Percentiles rank a stretch among this genome's conserved stretches.
These are phyloP conservation scores for Metschnikowia aberdeeniae DNA, from an alignment of 805 yeast genomes.

Conservation along the genomic window DNA sequence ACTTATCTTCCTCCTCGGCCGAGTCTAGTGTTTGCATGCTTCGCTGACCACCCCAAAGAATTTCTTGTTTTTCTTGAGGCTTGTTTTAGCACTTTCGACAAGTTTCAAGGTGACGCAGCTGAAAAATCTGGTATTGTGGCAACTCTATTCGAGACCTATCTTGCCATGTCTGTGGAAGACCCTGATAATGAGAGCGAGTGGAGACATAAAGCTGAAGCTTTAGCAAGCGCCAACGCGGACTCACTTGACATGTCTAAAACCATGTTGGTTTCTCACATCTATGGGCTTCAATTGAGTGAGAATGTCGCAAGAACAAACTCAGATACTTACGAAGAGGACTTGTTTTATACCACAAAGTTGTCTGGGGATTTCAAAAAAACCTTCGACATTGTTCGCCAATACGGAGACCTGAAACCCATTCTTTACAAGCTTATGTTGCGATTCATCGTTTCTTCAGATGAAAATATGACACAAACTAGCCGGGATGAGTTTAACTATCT, in stretches of 20 bases:
- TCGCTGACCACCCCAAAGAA: slow-evolving; percentile 79
- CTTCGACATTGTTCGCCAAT: slow-evolving; percentile 50
- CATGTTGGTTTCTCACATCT: slow-evolving; percentile 53
- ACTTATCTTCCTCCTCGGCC: slow-evolving; percentile 93
- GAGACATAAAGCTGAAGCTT: slow-evolving; percentile 57
- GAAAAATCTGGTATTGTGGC: slow-evolving; percentile 73
- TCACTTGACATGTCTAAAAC: slow-evolving; percentile 54
- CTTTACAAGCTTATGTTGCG: slow-evolving; percentile 63
- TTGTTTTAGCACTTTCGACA: slow-evolving; percentile 72
- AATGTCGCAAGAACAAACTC: slow-evolving; percentile 33
- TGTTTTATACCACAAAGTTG: slow-evolving; percentile 63
- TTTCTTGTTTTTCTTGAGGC: slow-evolving; percentile 93
- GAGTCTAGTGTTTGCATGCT: slow-evolving; percentile 77
- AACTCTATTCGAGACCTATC: slow-evolving; percentile 78
- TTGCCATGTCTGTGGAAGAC: slow-evolving; percentile 47
- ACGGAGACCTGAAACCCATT: slow-evolving; percentile 61
- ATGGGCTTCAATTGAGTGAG: slow-evolving; percentile 45
- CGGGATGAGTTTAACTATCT: slow-evolving; percentile 45
- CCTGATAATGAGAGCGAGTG: slow-evolving; percentile 44
- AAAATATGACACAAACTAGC: slow-evolving; percentile 49
- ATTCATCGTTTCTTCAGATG: slow-evolving; percentile 55
- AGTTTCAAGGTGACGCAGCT: slow-evolving; percentile 62
- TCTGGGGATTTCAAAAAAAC: slow-evolving; percentile 56
- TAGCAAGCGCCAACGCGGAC: slow-evolving; percentile 46
- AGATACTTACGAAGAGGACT: slow-evolving; percentile 42